phyloP scores from a whole-genome alignment of 768 basidiomycete species.

The Calocybe gangraenosa region DNA sequence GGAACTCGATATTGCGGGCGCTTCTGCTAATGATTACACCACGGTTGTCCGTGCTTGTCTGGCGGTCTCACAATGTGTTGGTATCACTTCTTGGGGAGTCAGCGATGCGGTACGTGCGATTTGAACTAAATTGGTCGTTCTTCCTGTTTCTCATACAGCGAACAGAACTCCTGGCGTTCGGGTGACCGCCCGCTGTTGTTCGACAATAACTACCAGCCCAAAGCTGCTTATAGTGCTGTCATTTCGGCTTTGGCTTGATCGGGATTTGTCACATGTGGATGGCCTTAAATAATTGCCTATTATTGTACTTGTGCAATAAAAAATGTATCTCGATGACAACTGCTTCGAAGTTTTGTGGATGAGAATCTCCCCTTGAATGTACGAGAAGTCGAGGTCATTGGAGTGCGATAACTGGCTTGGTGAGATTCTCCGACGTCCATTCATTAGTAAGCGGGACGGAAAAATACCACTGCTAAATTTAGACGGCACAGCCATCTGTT shows the following conservation, averaged over 20 bases:
- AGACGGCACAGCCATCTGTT: too few relatives aligned
- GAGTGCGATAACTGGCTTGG: not conserved
- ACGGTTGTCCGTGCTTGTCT: constrained; percentile 45
- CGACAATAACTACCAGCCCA: constrained; percentile 23
- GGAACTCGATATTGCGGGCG: constrained; percentile 38
- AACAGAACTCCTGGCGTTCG: constrained; percentile 27
- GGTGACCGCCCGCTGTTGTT: constrained; percentile 21
- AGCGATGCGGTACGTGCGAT: constrained; percentile 35
- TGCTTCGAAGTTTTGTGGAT: not conserved
- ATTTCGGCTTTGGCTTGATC: constrained; percentile 15
- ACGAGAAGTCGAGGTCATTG: not conserved
- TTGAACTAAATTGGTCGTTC: not conserved
- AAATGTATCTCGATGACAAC: not conserved
- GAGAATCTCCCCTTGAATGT: not conserved
- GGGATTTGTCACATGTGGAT: not conserved
- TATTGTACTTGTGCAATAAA: not conserved
- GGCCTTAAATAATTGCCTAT: not conserved
- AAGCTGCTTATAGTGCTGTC: constrained; percentile 24
- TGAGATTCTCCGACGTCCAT: not conserved
- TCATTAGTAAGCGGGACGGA: too few relatives aligned
- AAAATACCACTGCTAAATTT: too few relatives aligned
- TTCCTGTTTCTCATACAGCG: not conserved
- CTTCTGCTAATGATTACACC: constrained; percentile 36
- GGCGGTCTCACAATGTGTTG: constrained; percentile 35
- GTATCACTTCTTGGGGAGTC: constrained; percentile 49